phyloP scores from a whole-genome alignment of 1,284 basidiomycete genomes.

The Cutaneotrichosporon dermatis region DNA sequence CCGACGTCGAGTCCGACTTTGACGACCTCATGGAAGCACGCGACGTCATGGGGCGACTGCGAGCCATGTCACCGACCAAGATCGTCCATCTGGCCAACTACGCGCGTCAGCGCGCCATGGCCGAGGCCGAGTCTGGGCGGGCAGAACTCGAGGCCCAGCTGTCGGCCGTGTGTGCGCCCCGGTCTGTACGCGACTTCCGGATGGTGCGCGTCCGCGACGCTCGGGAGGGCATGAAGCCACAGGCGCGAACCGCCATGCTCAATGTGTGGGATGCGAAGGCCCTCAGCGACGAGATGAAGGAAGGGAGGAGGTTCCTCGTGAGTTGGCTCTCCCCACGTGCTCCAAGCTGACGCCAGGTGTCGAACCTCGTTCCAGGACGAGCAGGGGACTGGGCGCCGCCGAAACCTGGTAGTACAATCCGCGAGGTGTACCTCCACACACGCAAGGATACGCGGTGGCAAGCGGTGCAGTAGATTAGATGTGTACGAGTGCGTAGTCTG shows the following conservation, averaged over 20 bases:
- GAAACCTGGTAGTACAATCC: conserved; percentile 33
- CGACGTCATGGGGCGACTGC: conserved; percentile 44
- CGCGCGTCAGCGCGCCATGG: conserved; percentile 55
- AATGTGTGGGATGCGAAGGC: conserved; percentile 76
- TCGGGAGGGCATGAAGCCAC: conserved; percentile 53
- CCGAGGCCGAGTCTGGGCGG: conserved; percentile 55
- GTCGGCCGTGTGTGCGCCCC: conserved; percentile 67
- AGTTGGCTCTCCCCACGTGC: conserved; percentile 3
- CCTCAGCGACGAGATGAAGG: conserved; percentile 58
- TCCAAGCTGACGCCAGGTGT: conserved; percentile 50
- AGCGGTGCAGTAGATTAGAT: conserved; percentile 9
- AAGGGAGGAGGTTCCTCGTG: conserved; percentile 66
- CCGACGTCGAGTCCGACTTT: conserved; percentile 30
- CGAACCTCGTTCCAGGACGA: conserved; percentile 60
- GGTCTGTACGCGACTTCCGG: conserved; percentile 74
- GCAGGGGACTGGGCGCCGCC: conserved; percentile 60
- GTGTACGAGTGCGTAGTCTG: neutral
- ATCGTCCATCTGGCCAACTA: conserved; percentile 63
- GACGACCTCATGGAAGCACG: conserved; percentile 37
- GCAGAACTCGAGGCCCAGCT: conserved; percentile 67
- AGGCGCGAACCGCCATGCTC: conserved; percentile 62
- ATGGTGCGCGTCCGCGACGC: conserved; percentile 73
- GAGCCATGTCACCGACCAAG: conserved; percentile 53
- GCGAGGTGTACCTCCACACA: conserved; percentile 64
- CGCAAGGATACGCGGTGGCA: conserved; percentile 60